These are phyloP conservation scores for Venturia oleaginea DNA, from an alignment of 2,329 filamentous ascomycete genomes.

Conservation along the genomic window DNA sequence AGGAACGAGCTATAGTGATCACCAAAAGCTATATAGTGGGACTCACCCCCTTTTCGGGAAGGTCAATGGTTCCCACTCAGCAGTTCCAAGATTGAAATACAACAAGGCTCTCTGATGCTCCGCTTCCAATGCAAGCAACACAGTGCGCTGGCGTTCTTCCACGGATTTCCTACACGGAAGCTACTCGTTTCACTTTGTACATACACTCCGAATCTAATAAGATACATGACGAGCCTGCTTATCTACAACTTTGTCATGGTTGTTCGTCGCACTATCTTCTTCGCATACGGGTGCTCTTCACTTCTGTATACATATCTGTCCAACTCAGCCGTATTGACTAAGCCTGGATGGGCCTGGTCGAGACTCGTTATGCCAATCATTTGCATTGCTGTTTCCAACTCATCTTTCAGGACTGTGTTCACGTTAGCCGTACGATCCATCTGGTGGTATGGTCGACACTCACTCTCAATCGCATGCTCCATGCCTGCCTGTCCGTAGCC, in stretches of 20 bases:
- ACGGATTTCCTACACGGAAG: not conserved
- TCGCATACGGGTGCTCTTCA: constrained; percentile 11
- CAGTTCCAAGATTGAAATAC: not conserved
- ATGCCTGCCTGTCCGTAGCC: constrained; percentile 30
- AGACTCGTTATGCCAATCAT: constrained; percentile 15
- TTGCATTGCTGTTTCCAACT: constrained; percentile 15
- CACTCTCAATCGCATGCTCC: constrained; percentile 28
- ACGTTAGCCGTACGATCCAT: not conserved
- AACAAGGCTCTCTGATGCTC: constrained; percentile 6
- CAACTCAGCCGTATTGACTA: constrained; percentile 14
- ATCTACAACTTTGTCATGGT: not conserved
- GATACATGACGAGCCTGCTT: not conserved
- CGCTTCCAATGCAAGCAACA: not conserved
- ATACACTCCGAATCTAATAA: not conserved
- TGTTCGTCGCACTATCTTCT: constrained; percentile 11
- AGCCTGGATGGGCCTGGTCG: constrained; percentile 12
- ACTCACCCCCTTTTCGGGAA: not conserved
- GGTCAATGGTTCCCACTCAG: not conserved
- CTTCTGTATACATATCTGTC: constrained; percentile 11
- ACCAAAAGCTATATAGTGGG: constrained; percentile 7
- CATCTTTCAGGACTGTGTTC: constrained; percentile 15
- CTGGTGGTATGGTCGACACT: constrained; percentile 17
- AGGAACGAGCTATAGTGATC: not conserved
- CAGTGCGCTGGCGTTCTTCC: constrained; percentile 1
- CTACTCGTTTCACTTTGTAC: constrained; percentile 15